These are phyloP conservation scores for Rhodofomes roseus DNA, from an alignment of 1,284 basidiomycete species.

Conservation along the genomic window DNA sequence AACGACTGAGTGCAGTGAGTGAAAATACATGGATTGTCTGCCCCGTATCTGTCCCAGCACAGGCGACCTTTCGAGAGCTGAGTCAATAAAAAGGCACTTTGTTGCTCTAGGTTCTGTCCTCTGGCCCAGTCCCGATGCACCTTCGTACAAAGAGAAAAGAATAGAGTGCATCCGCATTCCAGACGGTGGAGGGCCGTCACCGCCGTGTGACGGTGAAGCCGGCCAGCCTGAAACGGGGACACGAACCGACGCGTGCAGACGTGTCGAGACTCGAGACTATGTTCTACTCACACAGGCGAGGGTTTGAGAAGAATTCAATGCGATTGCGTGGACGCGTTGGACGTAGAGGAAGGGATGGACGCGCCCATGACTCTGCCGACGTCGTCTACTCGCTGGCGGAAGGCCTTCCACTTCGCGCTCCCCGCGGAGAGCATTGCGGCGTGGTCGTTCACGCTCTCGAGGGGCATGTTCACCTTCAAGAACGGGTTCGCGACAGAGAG, in stretches of 20 bases:
- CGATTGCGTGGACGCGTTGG: background rate
- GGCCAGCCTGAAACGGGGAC: slow-evolving; percentile 20
- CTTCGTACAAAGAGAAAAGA: slow-evolving; percentile 1
- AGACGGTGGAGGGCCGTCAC: slow-evolving; percentile 14
- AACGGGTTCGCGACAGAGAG: slow-evolving; percentile 76
- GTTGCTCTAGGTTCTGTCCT: slow-evolving; percentile 52
- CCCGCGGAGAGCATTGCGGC: slow-evolving; percentile 54
- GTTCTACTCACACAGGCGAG: background rate
- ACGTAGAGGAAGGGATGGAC: slow-evolving; percentile 14
- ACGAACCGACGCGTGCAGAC: slow-evolving; percentile 16
- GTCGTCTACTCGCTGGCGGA: slow-evolving; percentile 68
- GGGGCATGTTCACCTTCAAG: slow-evolving; percentile 51
- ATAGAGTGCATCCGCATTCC: slow-evolving; percentile 12
- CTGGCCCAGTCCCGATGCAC: slow-evolving; percentile 13
- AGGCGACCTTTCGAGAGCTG: slow-evolving; percentile 56
- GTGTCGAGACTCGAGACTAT: too few species aligned
- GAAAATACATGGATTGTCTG: slow-evolving; percentile 46
- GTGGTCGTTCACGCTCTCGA: slow-evolving; percentile 48
- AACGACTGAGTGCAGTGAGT: background rate
- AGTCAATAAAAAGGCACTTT: slow-evolving; percentile 72
- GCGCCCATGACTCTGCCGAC: slow-evolving; percentile 53
- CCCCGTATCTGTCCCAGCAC: slow-evolving; percentile 89
- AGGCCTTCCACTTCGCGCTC: slow-evolving; percentile 62
- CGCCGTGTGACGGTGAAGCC: slow-evolving; percentile 14
- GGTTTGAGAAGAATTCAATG: background rate